phyloP scores from a whole-genome alignment of 148 eudicot genomes.

The Selenicereus undatus region DNA sequence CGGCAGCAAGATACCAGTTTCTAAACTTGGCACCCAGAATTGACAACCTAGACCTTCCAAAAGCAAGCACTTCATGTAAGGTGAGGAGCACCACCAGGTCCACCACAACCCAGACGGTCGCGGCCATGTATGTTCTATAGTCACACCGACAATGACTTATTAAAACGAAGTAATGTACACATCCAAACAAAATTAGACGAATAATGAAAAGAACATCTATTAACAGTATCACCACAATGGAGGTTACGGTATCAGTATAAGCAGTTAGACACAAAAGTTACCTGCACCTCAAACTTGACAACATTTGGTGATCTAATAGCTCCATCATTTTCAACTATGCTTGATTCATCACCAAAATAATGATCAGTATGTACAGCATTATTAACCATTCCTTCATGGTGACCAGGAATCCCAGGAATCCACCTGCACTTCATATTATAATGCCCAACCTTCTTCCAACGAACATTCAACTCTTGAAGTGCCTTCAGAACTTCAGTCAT shows the following conservation, averaged over 20 bases:
- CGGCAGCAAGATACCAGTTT: not conserved
- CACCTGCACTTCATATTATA: constrained; percentile 95
- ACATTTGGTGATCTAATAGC: constrained; percentile 46
- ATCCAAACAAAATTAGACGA: not conserved
- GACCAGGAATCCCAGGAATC: constrained; percentile 67
- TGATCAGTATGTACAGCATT: constrained; percentile 46
- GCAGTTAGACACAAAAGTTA: constrained; percentile 22
- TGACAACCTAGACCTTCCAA: not conserved
- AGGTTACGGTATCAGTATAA: no score
- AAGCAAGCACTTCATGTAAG: not conserved
- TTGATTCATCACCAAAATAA: constrained; percentile 68
- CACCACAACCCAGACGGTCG: not conserved
- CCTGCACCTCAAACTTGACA: constrained; percentile 98
- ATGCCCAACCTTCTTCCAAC: constrained; percentile 93
- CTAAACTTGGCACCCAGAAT: not conserved
- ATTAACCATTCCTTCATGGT: constrained; percentile 50
- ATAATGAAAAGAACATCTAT: not conserved
- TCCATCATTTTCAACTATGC: constrained; percentile 52
- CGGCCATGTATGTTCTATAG: not conserved
- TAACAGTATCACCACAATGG: not conserved
- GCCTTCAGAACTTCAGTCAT: constrained; percentile 94
- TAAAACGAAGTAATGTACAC: no score
- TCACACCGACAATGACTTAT: not conserved
- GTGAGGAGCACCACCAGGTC: not conserved
- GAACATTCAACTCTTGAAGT: constrained; percentile 78